Conservation (phyloP, 2,329 filamentous ascomycete species). For the Aspergillus sp. region DNA sequence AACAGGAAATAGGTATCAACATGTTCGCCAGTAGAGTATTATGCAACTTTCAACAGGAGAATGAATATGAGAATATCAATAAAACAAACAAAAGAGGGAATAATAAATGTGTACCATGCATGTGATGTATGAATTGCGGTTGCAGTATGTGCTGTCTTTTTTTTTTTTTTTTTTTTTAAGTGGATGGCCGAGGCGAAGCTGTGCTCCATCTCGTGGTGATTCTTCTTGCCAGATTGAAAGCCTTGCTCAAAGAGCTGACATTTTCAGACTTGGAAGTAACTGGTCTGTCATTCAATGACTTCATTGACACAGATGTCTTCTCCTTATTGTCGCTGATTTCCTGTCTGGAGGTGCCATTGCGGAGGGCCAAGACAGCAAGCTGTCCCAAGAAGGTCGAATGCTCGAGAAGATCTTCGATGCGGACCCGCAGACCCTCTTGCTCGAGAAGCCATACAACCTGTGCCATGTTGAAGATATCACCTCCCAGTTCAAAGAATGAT, state of each 20-base stretch:
- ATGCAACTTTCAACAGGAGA: too few species aligned
- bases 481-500: slow-evolving; percentile 39
- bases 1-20: too few species aligned
- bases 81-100: too few species aligned
- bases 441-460: slow-evolving; percentile 38
- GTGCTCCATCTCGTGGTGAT: slow-evolving; percentile 19
- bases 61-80: too few species aligned
- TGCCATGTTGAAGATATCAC: slow-evolving; percentile 38
- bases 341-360: slow-evolving; percentile 8
- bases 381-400: slow-evolving; percentile 38
- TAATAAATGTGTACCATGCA: too few species aligned
- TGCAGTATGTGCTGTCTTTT: too few species aligned
- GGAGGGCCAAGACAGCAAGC: slow-evolving; percentile 30
- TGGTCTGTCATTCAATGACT: too few species aligned
- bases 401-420: slow-evolving; percentile 36
- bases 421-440: slow-evolving; percentile 35
- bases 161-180: too few species aligned
- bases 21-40: too few species aligned
- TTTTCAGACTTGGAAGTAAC: slow-evolving; percentile 11
- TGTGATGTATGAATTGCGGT: too few species aligned
- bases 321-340: slow-evolving; percentile 8
- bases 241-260: slow-evolving; percentile 19
- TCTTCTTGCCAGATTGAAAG: slow-evolving; percentile 23
- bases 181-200: slow-evolving; percentile 9
- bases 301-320: slow-evolving; percentile 7